Base-by-base conservation (phyloP, 2,329 filamentous ascomycete genomes). In the Penicillium griseofulvum region DNA sequence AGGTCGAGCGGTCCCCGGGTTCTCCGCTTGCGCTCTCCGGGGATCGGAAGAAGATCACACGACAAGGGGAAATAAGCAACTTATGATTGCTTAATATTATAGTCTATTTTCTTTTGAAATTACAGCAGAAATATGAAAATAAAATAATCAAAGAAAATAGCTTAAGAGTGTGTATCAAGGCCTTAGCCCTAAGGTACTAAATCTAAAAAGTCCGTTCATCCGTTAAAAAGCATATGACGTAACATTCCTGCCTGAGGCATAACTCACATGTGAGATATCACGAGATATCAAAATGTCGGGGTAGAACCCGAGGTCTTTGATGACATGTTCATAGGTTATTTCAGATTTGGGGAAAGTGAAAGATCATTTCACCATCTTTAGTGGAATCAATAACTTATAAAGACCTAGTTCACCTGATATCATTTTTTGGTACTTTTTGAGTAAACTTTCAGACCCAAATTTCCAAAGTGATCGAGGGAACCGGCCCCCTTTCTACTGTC, bases 21-120 rank as follows among this genome's bases (percentile, higher is more conserved):
- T 44, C 54, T 64, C 61, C 60, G 56, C 54, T 57, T 55, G 51
- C 37, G 51, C 54, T 65, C 54, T 65, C 65, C 59, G 62, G 63
- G 56, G 54, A 51, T 52, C 56, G 62, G 64, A 63, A 55, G 55
- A 62, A 59, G 52, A 54, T 51, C 52, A 54, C 45, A 41, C 38
- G 36, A 49, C 37, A 22, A 7, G 5, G 31, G 5, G 48, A 38
- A 49, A 11, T 49, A 45, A 45, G 43, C 43, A 45, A 24, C 29
- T 9, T 48, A 26, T 10, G 33, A 28, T 37, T 14, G 6, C 7
- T 28, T 37, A 28, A 28, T 11, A 4, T 6, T 19, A 16, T 17
- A 28, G 29, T 33, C 1, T 10, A 33, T 33, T 44, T 11, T 8
- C n/a, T 29, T 28, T 8, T 11, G 10, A 3, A 12, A 4, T 12